Percentiles rank a stretch among this genome's conserved stretches.
These are phyloP conservation scores for Chlamydomonas eustigma DNA, from an alignment of 139 green algal species.

Conservation along the genomic window DNA sequence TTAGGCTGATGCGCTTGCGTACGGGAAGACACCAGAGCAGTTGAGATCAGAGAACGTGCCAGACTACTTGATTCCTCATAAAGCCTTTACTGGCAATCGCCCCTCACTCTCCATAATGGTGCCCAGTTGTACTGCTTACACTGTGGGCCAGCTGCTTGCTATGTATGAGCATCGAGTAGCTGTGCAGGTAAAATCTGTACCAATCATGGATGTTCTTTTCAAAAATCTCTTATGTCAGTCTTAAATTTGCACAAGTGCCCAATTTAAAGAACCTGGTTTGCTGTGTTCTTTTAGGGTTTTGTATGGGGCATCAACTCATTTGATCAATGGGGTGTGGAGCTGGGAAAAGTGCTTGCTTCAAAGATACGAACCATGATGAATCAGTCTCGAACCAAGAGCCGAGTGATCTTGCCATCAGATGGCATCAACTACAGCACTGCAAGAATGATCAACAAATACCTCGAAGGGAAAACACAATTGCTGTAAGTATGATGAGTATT, in stretches of 20 bases:
- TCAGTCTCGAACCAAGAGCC: constrained; percentile 63
- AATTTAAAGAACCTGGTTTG: too few species aligned
- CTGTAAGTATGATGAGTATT: too few species aligned
- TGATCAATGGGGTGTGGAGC: constrained; percentile 99
- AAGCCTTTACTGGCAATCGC: constrained; percentile 90
- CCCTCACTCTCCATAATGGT: constrained; percentile 90
- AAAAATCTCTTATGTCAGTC: too few species aligned
- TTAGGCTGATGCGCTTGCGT: constrained; percentile 89
- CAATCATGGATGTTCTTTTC: too few species aligned
- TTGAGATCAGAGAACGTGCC: constrained; percentile 83
- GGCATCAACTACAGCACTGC: constrained; percentile 92
- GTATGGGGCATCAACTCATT: constrained; percentile 98
- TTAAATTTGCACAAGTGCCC: too few species aligned
- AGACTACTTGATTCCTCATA: constrained; percentile 91
- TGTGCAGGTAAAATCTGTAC: constrained; percentile 56
- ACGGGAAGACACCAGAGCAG: constrained; percentile 85
- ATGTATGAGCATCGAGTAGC: constrained; percentile 97
- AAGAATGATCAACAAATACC: constrained; percentile 89
- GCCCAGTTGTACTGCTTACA: constrained; percentile 84
- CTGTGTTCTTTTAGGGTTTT: too few species aligned
- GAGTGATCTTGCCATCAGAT: constrained; percentile 62
- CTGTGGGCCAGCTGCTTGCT: constrained; percentile 90
- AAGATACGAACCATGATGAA: constrained; percentile 73
- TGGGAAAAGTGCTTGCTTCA: constrained; percentile 68
- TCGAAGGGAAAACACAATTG: constrained; percentile 61